These are phyloP conservation scores for Lyophyllum semitale DNA, from an alignment of 768 basidiomycete genomes.

Conservation along the genomic window DNA sequence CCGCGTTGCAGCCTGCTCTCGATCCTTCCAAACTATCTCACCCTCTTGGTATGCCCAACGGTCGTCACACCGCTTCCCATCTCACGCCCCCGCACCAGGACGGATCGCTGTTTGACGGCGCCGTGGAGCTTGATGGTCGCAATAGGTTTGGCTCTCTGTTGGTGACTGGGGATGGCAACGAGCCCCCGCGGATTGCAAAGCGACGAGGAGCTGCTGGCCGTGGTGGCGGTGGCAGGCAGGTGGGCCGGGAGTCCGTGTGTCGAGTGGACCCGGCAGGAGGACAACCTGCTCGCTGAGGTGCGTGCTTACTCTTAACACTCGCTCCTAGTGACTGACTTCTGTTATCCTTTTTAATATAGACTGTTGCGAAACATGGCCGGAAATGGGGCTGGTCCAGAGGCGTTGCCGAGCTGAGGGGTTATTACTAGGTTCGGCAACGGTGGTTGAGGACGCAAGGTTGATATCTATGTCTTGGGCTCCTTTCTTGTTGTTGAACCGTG, in stretches of 20 bases:
- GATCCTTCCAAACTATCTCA: not conserved
- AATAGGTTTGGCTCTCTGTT: not conserved
- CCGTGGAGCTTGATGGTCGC: not conserved
- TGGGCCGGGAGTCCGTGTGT: not conserved
- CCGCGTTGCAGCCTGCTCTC: not conserved
- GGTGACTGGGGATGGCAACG: not conserved
- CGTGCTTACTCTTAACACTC: not conserved
- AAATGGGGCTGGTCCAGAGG: no score
- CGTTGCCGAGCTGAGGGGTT: no score
- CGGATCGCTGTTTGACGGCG: not conserved
- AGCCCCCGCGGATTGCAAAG: not conserved
- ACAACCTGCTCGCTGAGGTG: conserved; percentile 2
- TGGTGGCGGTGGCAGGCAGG: not conserved
- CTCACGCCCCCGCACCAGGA: not conserved
- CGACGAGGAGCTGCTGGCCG: not conserved
- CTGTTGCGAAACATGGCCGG: no score
- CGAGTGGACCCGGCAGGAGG: not conserved
- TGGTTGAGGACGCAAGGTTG: no score
- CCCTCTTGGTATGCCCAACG: not conserved
- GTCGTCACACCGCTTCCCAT: not conserved
- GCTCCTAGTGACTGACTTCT: not conserved
- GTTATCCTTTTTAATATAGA: no score
- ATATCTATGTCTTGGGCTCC: no score
- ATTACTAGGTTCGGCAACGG: no score
- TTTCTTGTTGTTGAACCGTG: no score